Conservation (phyloP, 345 rosid species). For the Combretum micranthum region DNA sequence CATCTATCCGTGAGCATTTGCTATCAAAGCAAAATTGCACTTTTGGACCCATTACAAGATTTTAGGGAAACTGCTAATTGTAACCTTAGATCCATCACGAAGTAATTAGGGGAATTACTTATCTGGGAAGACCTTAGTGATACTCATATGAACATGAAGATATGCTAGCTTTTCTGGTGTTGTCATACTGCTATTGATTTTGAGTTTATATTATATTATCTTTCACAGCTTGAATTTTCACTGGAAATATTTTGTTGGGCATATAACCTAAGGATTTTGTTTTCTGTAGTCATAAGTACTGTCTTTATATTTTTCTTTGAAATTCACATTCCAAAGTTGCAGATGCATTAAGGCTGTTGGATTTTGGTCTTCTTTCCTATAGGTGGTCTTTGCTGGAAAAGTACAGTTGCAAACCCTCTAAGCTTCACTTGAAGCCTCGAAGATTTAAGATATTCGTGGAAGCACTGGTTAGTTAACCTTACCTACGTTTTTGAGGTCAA, state of each 20-base stretch:
- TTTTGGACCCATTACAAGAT: too few species aligned
- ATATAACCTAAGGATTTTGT: conserved; percentile 2
- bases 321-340: too few species aligned
- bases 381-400: conserved; percentile 99
- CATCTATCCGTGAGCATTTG: too few species aligned
- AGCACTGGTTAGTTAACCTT: conserved; percentile 70
- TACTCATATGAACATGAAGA: neutral
- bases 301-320: too few species aligned
- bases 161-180: neutral
- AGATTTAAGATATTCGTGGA: conserved; percentile 91
- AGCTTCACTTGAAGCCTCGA: conserved; percentile 95
- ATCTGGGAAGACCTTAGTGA: too few species aligned
- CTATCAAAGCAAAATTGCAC: too few species aligned
- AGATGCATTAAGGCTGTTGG: too few species aligned
- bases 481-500: neutral
- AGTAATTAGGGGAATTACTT: too few species aligned
- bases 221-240: neutral
- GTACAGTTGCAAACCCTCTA: conserved; percentile 97
- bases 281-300: neutral
- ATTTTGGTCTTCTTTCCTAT: conserved; percentile 15
- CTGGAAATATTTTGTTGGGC: conserved; percentile 1
- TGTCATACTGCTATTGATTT: neutral
- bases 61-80: too few species aligned
- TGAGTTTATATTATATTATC: neutral
- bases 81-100: too few species aligned